Evolutionary conservation across 2,329 filamentous ascomycete genomes (phyloP), one percentile per base, ranked within the genome.

Genomic region (Xylaria polymorpha): DNA sequence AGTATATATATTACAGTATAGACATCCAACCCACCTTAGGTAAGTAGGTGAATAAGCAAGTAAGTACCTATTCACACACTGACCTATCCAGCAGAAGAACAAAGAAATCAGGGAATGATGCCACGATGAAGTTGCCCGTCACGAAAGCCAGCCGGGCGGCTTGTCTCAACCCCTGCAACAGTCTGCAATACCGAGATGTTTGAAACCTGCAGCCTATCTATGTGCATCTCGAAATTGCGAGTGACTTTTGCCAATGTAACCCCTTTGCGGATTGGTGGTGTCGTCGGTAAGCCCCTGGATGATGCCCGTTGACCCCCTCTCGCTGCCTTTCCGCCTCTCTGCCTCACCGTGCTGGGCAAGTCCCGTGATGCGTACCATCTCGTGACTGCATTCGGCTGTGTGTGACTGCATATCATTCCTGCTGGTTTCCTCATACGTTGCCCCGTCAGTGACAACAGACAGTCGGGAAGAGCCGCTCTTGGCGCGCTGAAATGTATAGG

Each of bases 341-440:
- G 48, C 56, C 66, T 70, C 64, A 61, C 67, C 61, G 65, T 66
- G 64, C 43, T 29, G 25, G 25, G 41, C 59, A 70, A 63, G 57
- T 72, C 70, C 67, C 70, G 70, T 72, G 74, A 74, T 73, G 59
- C 57, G 48, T 73, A 69, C 74, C 55, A 57, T 76, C 76, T 76
- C 76, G 76, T 77, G 76, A 77, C 74, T 71, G 72, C 65, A 53
- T 70, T 61, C 60, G 69, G 72, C 76, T 77, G 76, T 75, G 75
- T 74, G 76, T 77, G 76, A 75, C 73, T 76, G 75, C 75, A 76
- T 77, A 71, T 63, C 60, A 44, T 57, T 65, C 32, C 57, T 66
- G 51, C 20, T 57, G 50, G 50, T 56, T 46, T 58, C 43, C 41
- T 56, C 58, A 51, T 66, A 65, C 53, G 39, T 39, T 66, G 48